Conservation (phyloP, 345 rosid genomes). For the Geranium rotundifolium region DNA sequence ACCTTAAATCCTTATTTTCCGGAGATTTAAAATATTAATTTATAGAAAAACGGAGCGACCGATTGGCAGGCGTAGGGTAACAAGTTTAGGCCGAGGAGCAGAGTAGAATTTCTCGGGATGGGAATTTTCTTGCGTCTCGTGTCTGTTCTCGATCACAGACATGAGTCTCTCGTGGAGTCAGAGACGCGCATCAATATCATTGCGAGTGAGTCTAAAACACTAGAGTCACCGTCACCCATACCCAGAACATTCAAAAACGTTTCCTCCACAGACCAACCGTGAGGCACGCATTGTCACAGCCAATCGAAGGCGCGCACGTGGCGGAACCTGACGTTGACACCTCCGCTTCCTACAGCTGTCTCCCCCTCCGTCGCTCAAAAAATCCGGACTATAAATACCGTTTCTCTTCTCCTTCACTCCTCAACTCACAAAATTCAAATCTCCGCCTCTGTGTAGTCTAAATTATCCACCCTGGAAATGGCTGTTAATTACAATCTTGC, state of each 20-base stretch:
- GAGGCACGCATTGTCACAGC: background rate
- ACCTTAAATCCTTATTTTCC: background rate
- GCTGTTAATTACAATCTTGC: constrained; percentile 25
- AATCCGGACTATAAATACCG: constrained; percentile 1
- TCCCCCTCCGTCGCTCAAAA: background rate
- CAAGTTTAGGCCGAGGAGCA: background rate
- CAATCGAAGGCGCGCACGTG: constrained; percentile 9
- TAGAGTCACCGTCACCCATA: background rate
- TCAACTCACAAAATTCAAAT: background rate
- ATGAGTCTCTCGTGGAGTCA: too few species aligned
- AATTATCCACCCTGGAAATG: constrained; percentile 14
- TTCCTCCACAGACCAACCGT: background rate
- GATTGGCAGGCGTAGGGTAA: background rate
- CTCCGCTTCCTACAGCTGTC: constrained; percentile 2
- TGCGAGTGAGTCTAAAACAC: background rate
- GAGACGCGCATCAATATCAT: too few species aligned
- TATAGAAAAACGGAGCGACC: background rate
- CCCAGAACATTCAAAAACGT: accelerated
- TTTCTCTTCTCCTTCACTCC: background rate
- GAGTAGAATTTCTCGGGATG: background rate
- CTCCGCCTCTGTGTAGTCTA: background rate
- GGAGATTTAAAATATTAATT: background rate
- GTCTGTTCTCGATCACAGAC: too few species aligned
- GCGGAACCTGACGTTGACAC: background rate
- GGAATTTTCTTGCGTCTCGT: too few species aligned